Evolutionary conservation across 2,329 filamentous ascomycete species (phyloP), one percentile per base, ranked within the genome.

Genomic region (Aspergillus pseudonomiae): DNA sequence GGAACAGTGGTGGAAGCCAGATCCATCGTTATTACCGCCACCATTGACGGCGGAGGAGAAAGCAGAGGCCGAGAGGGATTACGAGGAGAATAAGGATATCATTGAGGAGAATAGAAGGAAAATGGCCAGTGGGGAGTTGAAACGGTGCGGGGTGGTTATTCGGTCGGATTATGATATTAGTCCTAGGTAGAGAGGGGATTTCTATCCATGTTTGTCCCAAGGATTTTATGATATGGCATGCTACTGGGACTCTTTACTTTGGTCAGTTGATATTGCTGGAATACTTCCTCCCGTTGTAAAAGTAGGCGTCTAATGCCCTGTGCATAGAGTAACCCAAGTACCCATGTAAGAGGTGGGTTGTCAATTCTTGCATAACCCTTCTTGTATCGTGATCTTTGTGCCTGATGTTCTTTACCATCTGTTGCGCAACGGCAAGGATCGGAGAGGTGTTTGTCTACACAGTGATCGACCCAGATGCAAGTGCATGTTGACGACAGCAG

Each of bases 1-100:
- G 46, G 63, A 61, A 45, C 36, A 63, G 48, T 63, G 63, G 63
- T 65, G 53, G 36, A 52, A 62, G n/a, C 63, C 63, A 48, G 46
- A 65, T 53, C 21, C 53, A 57, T 46, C 26, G 2, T 53, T 65
- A 50, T 43, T 65, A 41, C 63, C 61, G 12, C 55, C 36, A 10
- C 57, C 54, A 5, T 6, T 46, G 55, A 56, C 57, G 30, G 56
- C 9, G 55, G 57, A 55, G 55, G 52, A 45, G 21, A 60, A 60
- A 30, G 61, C 36, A n/a, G 11, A 7, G 32, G 30, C 11, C 24
- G 43, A 53, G 63, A 59, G 36, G 46, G 19, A 52, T 21, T 12
- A 53, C 36, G 56, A 64, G 36, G 54, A 62, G 48, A 60, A 62
- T 30, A 62, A 59, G 28, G 60, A 60, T 34, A 62, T 63, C 21